Conservation (phyloP, 1,284 basidiomycete species). For the Pyrrhoderma lamaoense region DNA sequence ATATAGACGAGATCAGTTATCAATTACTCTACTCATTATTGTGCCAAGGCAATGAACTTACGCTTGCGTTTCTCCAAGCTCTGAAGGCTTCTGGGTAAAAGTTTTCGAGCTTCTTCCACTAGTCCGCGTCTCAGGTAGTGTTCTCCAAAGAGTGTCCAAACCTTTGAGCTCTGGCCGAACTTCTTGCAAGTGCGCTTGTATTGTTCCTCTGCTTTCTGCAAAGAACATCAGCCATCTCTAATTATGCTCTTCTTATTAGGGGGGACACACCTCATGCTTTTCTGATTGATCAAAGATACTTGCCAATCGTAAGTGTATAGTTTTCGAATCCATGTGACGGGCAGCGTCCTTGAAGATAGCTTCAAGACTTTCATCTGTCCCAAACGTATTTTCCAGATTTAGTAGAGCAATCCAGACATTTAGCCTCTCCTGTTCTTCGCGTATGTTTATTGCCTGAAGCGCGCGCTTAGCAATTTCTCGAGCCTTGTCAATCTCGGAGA, state of each 20-base stretch:
- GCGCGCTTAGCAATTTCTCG: slow-evolving; percentile 83
- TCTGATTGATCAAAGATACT: slow-evolving; percentile 79
- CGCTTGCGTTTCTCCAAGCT: slow-evolving; percentile 93
- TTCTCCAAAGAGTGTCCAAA: slow-evolving; percentile 87
- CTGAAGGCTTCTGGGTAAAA: slow-evolving; percentile 87
- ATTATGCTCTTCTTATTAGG: background rate
- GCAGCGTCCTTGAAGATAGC: slow-evolving; percentile 84
- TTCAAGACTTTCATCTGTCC: slow-evolving; percentile 76
- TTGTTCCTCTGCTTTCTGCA: slow-evolving; percentile 80
- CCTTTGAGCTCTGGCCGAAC: slow-evolving; percentile 86
- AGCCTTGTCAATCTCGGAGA: slow-evolving; percentile 94
- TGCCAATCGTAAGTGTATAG: slow-evolving; percentile 78
- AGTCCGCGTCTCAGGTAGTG: slow-evolving; percentile 68
- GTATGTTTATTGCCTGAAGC: slow-evolving; percentile 83
- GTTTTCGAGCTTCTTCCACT: slow-evolving; percentile 74
- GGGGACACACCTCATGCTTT: slow-evolving; percentile 59
- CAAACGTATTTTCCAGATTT: slow-evolving; percentile 93
- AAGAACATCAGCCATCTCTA: background rate
- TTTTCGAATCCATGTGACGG: slow-evolving; percentile 88
- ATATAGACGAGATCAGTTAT: background rate
- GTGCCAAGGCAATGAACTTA: slow-evolving; percentile 35
- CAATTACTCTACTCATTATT: slow-evolving; percentile 1
- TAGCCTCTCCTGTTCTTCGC: slow-evolving; percentile 94
- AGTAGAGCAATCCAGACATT: slow-evolving; percentile 98
- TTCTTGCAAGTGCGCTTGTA: slow-evolving; percentile 84